Evolutionary conservation across 768 basidiomycete species (phyloP).

Genomic region (Tricholoma furcatifolium): DNA sequence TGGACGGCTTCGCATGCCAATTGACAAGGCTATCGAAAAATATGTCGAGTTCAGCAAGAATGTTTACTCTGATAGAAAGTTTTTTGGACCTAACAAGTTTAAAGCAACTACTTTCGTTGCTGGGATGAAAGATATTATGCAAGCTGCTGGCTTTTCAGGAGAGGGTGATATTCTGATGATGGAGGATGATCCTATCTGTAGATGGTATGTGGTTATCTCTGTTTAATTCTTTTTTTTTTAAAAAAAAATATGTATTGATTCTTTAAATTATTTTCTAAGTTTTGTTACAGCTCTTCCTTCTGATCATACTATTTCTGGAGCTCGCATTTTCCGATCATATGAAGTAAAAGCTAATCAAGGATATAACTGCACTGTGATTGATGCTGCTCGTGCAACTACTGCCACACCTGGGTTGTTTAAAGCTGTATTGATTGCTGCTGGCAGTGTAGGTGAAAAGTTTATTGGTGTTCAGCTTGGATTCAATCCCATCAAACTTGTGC

Average conservation of each 20-base stretch:
- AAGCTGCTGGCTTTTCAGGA: not conserved
- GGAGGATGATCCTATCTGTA: not conserved
- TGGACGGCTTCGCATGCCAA: not conserved
- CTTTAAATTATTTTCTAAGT: not conserved
- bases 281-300: not conserved
- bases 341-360: not conserved
- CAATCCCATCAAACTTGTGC: not conserved
- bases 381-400: slow-evolving; percentile 1
- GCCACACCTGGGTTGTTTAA: not conserved
- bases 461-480: not conserved
- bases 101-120: not conserved
- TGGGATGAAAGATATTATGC: not conserved
- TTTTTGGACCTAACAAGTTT: not conserved
- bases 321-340: not conserved
- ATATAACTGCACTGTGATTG: not conserved
- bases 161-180: not conserved
- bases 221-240: not conserved
- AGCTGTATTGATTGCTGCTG: not conserved
- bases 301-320: not conserved
- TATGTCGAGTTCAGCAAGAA: not conserved
- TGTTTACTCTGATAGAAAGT: not conserved
- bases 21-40: not conserved
- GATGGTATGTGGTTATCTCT: not conserved
- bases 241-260: not conserved
- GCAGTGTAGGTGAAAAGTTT: not conserved